Conservation (phyloP, 1,139 yeast species). For the Pneumocystis canis region DNA sequence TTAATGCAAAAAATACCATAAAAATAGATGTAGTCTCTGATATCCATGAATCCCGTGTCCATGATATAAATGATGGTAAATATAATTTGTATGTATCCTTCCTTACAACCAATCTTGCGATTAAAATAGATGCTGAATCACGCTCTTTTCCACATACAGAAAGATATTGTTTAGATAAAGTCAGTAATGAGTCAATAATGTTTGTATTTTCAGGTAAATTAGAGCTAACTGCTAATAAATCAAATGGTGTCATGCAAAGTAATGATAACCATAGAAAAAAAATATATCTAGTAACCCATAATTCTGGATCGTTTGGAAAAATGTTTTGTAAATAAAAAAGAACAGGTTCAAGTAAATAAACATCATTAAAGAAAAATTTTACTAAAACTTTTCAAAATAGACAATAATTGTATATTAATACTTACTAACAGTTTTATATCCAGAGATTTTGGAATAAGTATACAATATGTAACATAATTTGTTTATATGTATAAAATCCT, state of each 20-base stretch:
- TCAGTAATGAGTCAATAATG: constrained; percentile 28
- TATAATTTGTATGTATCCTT: constrained; percentile 20
- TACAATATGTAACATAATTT: constrained; percentile 31
- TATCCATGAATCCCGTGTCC: constrained; percentile 14
- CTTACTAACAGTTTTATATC: constrained; percentile 40
- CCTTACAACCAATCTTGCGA: constrained; percentile 32
- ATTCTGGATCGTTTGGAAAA: constrained; percentile 8
- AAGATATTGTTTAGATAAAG: constrained; percentile 25
- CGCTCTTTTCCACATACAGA: constrained; percentile 35
- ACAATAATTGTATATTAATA: background rate
- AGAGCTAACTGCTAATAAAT: constrained; percentile 30
- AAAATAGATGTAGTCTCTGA: background rate
- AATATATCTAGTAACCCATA: constrained; percentile 46
- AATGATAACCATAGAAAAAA: constrained; percentile 62
- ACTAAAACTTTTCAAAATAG: background rate
- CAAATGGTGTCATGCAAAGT: constrained; percentile 57
- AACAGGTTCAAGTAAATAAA: constrained; percentile 31
- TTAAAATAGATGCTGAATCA: constrained; percentile 31
- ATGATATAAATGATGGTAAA: constrained; percentile 9
- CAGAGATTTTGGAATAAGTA: constrained; percentile 48
- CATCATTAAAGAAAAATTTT: constrained; percentile 46
- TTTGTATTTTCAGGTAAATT: constrained; percentile 11
- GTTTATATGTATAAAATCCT: background rate
- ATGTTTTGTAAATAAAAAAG: constrained; percentile 14
- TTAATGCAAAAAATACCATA: background rate